Evolutionary conservation across 306 rosid genomes (phyloP).

Genomic region (Canavalia ensiformis): DNA sequence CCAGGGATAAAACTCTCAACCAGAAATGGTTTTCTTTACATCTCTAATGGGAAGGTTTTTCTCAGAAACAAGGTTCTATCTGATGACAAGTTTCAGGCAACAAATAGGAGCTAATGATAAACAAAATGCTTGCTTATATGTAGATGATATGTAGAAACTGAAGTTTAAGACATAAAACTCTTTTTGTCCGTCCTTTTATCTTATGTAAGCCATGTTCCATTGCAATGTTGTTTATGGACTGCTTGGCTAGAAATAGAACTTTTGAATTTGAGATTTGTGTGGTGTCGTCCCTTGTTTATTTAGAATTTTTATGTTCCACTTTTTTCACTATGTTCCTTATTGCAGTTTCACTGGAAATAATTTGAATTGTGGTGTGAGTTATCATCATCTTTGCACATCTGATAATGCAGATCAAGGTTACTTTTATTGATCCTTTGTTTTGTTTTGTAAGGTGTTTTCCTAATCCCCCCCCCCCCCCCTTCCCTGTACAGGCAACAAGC

Average conservation of each 20-base stretch:
- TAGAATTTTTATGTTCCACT: constrained; percentile 9
- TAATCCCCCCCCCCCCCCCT: not conserved
- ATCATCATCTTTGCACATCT: constrained; percentile 61
- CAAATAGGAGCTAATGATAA: constrained; percentile 10
- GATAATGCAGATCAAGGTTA: constrained; percentile 70
- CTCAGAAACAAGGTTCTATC: constrained; percentile 4
- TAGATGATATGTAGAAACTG: not conserved
- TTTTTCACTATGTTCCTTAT: constrained; percentile 43
- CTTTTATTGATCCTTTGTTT: constrained; percentile 22
- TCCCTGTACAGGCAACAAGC: constrained; percentile 27
- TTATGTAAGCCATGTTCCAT: not conserved
- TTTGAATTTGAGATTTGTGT: not conserved
- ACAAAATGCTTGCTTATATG: not conserved
- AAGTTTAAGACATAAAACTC: constrained; percentile 17
- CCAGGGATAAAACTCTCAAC: not conserved
- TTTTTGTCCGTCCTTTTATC: not conserved
- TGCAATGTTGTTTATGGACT: constrained; percentile 5
- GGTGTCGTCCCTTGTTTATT: constrained; percentile 23
- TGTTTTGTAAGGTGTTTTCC: constrained; percentile 15
- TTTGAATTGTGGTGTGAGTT: constrained; percentile 67
- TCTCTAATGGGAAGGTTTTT: constrained; percentile 5
- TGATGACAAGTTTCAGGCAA: not conserved
- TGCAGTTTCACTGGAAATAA: constrained; percentile 85
- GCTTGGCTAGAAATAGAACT: constrained; percentile 27
- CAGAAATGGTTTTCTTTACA: not conserved